Percentiles rank a stretch among this genome's conserved stretches.
Conservation (phyloP, 2,329 filamentous ascomycete genomes). For the Colletotrichum truncatum region DNA sequence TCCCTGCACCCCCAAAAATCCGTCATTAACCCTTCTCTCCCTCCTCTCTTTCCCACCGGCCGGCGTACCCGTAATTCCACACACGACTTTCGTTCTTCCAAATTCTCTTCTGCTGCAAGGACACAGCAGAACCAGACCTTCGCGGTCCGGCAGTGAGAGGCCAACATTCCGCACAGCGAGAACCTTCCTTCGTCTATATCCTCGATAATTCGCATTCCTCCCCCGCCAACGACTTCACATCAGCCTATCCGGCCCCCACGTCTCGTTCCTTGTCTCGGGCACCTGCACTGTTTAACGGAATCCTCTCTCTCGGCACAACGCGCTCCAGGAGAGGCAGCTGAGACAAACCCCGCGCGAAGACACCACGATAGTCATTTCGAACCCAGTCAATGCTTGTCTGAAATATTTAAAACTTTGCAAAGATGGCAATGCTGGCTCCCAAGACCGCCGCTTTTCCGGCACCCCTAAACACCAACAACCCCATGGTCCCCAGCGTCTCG, state of each 20-base stretch:
- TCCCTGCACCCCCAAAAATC: slow-evolving; percentile 25
- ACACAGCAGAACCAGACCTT: slow-evolving; percentile 22
- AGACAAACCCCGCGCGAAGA: slow-evolving; percentile 25
- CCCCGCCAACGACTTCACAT: background rate
- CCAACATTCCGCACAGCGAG: background rate
- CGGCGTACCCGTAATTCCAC: slow-evolving; percentile 13
- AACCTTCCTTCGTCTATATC: background rate
- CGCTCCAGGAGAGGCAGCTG: slow-evolving; percentile 31
- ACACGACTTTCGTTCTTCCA: slow-evolving; percentile 16
- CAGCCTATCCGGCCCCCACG: background rate
- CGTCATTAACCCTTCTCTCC: slow-evolving; percentile 29
- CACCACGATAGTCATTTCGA: background rate
- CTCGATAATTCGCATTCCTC: background rate
- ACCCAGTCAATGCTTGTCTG: slow-evolving; percentile 10
- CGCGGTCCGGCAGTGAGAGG: slow-evolving; percentile 21
- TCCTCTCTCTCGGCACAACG: slow-evolving; percentile 20
- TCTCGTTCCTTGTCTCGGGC: slow-evolving; percentile 20
- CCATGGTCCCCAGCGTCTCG: slow-evolving; percentile 55
- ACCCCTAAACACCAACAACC: slow-evolving; percentile 57
- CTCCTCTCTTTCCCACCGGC: slow-evolving; percentile 13
- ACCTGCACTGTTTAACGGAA: slow-evolving; percentile 17
- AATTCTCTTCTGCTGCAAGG: slow-evolving; percentile 8
- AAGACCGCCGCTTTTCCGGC: slow-evolving; percentile 73
- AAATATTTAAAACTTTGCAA: slow-evolving; percentile 8
- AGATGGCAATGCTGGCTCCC: slow-evolving; percentile 82